Evolutionary conservation across 257 asterid genomes (phyloP).

Genomic region (Petrea volubilis): DNA sequence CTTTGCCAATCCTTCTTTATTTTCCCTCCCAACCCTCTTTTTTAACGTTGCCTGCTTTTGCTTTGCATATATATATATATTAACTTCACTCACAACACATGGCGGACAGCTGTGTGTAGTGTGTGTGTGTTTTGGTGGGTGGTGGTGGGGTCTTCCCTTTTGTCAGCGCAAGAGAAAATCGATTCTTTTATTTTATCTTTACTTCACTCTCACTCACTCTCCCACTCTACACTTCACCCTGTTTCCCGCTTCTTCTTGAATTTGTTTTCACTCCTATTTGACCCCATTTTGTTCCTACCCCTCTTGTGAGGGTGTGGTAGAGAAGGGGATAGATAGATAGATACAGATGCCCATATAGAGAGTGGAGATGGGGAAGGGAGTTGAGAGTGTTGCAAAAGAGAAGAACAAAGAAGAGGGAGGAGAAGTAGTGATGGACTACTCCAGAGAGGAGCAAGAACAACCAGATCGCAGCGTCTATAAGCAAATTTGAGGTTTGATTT

Average conservation of each 20-base stretch:
- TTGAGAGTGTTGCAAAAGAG: constrained; percentile 27
- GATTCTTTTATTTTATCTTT: constrained; percentile 19
- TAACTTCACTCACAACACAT: constrained; percentile 30
- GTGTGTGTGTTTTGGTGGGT: constrained; percentile 45
- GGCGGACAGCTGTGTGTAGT: constrained; percentile 35
- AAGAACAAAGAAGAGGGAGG: constrained; percentile 33
- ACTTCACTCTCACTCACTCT: constrained; percentile 35
- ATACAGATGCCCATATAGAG: neutral
- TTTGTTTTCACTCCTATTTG: constrained; percentile 41
- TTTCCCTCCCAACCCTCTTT: constrained; percentile 26
- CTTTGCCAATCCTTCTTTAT: neutral
- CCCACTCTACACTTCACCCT: constrained; percentile 33
- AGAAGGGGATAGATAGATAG: constrained; percentile 21
- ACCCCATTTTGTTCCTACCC: constrained; percentile 27
- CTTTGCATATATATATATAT: neutral
- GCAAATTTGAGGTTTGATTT: constrained; percentile 80
- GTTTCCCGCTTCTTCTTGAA: constrained; percentile 85
- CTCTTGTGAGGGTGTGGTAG: constrained; percentile 36
- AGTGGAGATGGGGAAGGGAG: constrained; percentile 34
- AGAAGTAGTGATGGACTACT: constrained; percentile 68
- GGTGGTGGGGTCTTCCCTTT: constrained; percentile 57
- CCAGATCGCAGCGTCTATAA: constrained; percentile 66
- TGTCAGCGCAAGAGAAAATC: constrained; percentile 64
- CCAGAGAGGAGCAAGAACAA: constrained; percentile 70
- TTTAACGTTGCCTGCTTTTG: constrained; percentile 11